phyloP scores from a whole-genome alignment of 2,329 filamentous ascomycete species.

The Ceratocystis variospora region DNA sequence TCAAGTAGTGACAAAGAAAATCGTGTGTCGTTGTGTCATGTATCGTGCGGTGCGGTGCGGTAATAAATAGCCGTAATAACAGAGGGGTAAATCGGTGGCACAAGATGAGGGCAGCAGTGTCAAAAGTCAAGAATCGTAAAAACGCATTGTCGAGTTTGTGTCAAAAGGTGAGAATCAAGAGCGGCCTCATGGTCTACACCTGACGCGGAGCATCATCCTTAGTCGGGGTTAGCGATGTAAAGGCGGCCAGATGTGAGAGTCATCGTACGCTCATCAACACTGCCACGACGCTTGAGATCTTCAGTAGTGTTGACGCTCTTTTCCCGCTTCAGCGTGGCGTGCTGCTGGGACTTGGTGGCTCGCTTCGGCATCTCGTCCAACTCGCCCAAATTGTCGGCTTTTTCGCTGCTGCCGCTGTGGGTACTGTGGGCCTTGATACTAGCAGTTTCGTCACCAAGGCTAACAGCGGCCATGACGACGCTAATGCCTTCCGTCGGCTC shows the following conservation, averaged over 20 bases:
- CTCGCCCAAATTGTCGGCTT: constrained; percentile 47
- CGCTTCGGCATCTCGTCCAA: constrained; percentile 36
- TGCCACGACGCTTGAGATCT: constrained; percentile 61
- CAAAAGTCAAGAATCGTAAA: not conserved
- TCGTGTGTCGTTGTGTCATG: not conserved
- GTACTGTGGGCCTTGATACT: constrained; percentile 39
- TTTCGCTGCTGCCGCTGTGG: constrained; percentile 45
- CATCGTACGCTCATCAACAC: constrained; percentile 68
- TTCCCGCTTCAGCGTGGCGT: constrained; percentile 46
- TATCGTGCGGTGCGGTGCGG: not conserved
- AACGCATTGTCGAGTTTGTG: not conserved
- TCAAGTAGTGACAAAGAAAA: not conserved
- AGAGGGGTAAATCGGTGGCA: not conserved
- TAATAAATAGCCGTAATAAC: not conserved
- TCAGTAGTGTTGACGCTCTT: constrained; percentile 55
- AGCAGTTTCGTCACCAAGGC: constrained; percentile 29
- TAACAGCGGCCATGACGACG: constrained; percentile 18
- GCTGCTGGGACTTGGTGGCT: constrained; percentile 44
- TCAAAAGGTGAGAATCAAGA: too few relatives aligned
- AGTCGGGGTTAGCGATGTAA: constrained; percentile 77
- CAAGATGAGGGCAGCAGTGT: not conserved
- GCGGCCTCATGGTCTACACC: not conserved
- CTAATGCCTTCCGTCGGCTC: constrained; percentile 11
- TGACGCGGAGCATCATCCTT: constrained; percentile 21
- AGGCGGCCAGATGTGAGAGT: constrained; percentile 61